Conservation (phyloP, 202 grass and related monocot genomes). For the Cymbopogon flexuosus region DNA sequence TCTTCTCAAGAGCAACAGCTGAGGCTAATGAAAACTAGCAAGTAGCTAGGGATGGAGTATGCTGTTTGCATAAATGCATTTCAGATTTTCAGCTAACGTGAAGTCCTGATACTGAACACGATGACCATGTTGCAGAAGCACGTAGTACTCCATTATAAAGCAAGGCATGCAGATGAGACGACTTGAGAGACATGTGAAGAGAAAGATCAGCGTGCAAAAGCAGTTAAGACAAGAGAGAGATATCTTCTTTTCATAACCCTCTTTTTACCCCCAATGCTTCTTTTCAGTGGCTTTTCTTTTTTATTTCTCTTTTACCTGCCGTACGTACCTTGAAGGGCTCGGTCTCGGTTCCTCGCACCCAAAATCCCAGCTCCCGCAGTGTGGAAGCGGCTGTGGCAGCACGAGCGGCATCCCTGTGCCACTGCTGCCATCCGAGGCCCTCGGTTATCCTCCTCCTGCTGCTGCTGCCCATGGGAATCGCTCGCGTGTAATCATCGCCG, state of each 20-base stretch:
- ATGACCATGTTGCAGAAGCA: background rate
- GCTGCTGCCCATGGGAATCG: background rate
- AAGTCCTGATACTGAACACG: background rate
- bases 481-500: constrained; percentile 55
- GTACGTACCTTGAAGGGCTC: constrained; percentile 69
- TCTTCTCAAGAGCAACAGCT: background rate
- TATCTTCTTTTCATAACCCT: constrained; percentile 41
- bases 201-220: constrained; percentile 39
- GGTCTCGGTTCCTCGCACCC: constrained; percentile 47
- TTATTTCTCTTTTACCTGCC: constrained; percentile 14
- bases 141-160: constrained; percentile 10
- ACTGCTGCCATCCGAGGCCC: constrained; percentile 43
- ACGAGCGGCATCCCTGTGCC: constrained; percentile 35
- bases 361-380: constrained; percentile 43
- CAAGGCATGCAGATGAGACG: constrained; percentile 32
- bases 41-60: background rate
- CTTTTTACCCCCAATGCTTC: constrained; percentile 10
- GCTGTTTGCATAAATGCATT: background rate
- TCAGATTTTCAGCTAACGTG: background rate
- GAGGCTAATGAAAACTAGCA: background rate
- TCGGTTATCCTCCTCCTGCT: background rate
- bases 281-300: constrained; percentile 34
- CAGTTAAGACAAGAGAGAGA: constrained; percentile 50
- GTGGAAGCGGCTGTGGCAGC: constrained; percentile 31
- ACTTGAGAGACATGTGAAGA: constrained; percentile 41